A percentile compares a stretch with the other conserved stretches of the same genome.
phyloP scores from a whole-genome alignment of 78 protist genomes.

The Dictyostelium capitatum region DNA sequence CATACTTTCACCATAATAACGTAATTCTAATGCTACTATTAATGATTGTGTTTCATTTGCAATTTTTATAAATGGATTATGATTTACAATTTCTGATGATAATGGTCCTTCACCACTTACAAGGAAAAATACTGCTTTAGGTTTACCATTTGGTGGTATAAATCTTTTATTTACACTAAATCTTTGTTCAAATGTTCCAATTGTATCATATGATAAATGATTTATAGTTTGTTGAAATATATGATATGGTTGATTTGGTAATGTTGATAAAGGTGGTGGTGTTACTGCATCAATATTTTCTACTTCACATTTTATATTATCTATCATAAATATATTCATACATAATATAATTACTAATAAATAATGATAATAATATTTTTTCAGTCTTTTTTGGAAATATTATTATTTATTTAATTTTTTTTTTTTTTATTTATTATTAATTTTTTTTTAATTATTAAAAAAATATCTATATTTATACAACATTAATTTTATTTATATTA shows the following conservation, averaged over 20 bases:
- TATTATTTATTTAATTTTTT: too few relatives aligned
- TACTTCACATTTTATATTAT: too few relatives aligned
- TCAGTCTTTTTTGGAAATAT: too few relatives aligned
- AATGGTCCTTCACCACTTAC: slow-evolving; percentile 66
- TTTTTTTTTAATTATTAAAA: too few relatives aligned
- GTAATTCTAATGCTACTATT: slow-evolving; percentile 37
- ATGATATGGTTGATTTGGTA: slow-evolving; percentile 14
- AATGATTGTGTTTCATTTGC: slow-evolving; percentile 60
- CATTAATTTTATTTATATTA: too few relatives aligned
- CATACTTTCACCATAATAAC: slow-evolving; percentile 76
- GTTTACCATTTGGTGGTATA: background rate
- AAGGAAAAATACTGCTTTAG: slow-evolving; percentile 28
- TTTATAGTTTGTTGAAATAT: slow-evolving; percentile 22
- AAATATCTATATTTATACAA: too few relatives aligned
- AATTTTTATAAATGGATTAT: slow-evolving; percentile 35
- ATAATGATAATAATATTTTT: too few relatives aligned
- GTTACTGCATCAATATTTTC: background rate
- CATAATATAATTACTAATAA: too few relatives aligned
- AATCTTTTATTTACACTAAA: slow-evolving; percentile 46
- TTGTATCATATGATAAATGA: slow-evolving; percentile 7
- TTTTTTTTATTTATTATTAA: too few relatives aligned
- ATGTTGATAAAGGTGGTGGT: background rate
- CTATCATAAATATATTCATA: too few relatives aligned
- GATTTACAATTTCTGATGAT: slow-evolving; percentile 9
- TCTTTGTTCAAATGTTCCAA: slow-evolving; percentile 32